Base-by-base conservation (phyloP, 371 early-diverging fungal species). In the Mucor saturninus region DNA sequence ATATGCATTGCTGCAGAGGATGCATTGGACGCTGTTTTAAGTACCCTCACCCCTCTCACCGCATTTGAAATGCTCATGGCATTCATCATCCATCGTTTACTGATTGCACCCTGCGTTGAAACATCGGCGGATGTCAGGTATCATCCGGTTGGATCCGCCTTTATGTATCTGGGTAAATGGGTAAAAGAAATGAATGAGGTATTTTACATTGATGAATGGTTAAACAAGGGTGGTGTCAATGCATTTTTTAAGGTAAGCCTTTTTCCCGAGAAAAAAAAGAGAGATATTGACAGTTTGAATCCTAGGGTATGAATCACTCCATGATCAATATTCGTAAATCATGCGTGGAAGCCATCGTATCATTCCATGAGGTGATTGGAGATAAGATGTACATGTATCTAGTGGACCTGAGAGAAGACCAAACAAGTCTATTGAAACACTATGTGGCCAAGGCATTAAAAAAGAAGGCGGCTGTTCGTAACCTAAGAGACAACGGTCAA, bases 1-100 rank as follows among this genome's bases (percentile, higher is more conserved):
- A 67, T 75, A n/a, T 72, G 76, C 39, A 69, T 74, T 37, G 73
- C 75, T 38, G 80, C 80, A 40, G 83, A 83, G 61, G 83, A 83
- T 73, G 71, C 80, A 26, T 65, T 83, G 54, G 83, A 83, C 54
- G 63, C 72, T 7, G 64, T 80, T 37, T 61, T 79, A 29, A 69
- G 68, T 8, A 69, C 72, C 10, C 40, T 80, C 35, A 78, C 71
- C 30, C 62, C 80, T 35, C 71, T 70, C 30, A 81, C 74, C 30
- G 71, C 64, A 32, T 81, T 81, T 64, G 80, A 83, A 51, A 65
- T 83, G 43, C 56, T 80, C 45, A 66, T 79, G 66, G 67, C 78
- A 8, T 80, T 71, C 53, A 69, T 80, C 26, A 65, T 73, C 13
- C 62, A 78, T 59, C 70, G 73, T 6, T 46, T 76, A 11, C 50